Conservation (phyloP, 148 eudicot species). For the Dysphania ambrosioides region DNA sequence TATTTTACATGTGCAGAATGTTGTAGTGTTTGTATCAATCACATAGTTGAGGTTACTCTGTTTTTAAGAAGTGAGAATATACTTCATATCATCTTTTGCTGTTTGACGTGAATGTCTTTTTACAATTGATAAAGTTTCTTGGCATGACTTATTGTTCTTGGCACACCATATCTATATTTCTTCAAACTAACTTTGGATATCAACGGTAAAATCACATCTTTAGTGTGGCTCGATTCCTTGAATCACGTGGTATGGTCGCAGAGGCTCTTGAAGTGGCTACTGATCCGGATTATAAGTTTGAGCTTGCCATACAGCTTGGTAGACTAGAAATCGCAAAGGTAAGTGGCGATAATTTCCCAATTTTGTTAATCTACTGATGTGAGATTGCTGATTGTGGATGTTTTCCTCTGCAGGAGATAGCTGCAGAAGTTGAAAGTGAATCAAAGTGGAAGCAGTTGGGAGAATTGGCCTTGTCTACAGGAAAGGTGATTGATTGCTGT, state of each 20-base stretch:
- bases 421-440: constrained; percentile 78
- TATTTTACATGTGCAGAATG: no score
- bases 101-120: neutral
- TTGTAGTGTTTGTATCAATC: neutral
- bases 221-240: constrained; percentile 95
- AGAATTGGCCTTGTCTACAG: constrained; percentile 93
- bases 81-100: no score
- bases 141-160: neutral
- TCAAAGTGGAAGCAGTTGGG: constrained; percentile 99
- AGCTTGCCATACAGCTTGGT: constrained; percentile 92
- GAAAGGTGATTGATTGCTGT: constrained; percentile 55
- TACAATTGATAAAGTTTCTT: neutral
- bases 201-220: neutral
- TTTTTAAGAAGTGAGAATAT: no score
- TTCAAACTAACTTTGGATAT: neutral
- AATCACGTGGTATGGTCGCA: constrained; percentile 88
- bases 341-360: constrained; percentile 14
- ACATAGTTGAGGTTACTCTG: neutral
- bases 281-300: constrained; percentile 98
- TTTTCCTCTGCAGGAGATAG: constrained; percentile 67
- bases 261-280: constrained; percentile 98
- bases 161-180: neutral
- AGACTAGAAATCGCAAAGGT: constrained; percentile 86
- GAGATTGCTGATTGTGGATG: constrained; percentile 15
- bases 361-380: constrained; percentile 6